phyloP scores from a whole-genome alignment of 768 basidiomycete genomes.

The Suillus sp. region DNA sequence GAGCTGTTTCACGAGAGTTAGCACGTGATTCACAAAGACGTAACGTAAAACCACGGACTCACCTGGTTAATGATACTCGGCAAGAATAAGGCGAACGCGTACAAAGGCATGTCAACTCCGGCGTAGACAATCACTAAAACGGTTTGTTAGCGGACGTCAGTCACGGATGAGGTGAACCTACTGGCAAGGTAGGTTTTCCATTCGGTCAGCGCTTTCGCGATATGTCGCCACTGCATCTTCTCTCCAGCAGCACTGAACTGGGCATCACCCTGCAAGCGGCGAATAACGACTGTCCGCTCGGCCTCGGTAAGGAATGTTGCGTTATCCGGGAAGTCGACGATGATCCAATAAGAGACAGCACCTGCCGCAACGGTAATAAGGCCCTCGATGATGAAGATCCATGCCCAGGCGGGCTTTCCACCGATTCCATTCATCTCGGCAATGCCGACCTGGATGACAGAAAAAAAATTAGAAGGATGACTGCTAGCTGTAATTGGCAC shows the following conservation, averaged over 20 bases:
- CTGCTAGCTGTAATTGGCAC: conserved; percentile 10
- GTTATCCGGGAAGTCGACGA: conserved; percentile 83
- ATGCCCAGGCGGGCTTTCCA: conserved; percentile 64
- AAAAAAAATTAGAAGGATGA: background rate
- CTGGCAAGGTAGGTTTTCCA: conserved; percentile 69
- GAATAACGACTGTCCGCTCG: conserved; percentile 67
- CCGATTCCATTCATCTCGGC: conserved; percentile 73
- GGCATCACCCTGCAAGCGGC: conserved; percentile 64
- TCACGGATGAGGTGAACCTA: conserved; percentile 12
- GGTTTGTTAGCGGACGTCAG: conserved; percentile 1
- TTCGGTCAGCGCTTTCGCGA: conserved; percentile 60
- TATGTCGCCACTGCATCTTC: conserved; percentile 55
- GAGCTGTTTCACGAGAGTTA: conserved; percentile 32
- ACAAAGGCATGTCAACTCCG: conserved; percentile 66
- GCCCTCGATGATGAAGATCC: conserved; percentile 81
- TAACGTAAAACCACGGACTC: conserved; percentile 20
- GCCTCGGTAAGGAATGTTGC: conserved; percentile 75
- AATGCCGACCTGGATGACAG: conserved; percentile 49
- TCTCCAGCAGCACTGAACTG: conserved; percentile 79
- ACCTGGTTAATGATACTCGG: conserved; percentile 78
- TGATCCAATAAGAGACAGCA: conserved; percentile 67
- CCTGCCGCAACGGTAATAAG: conserved; percentile 70
- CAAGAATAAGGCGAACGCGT: conserved; percentile 77
- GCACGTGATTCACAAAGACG: conserved; percentile 8
- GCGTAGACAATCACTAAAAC: conserved; percentile 54